Conservation (phyloP, 371 early-diverging fungal species). For the Mortierella sp. region DNA sequence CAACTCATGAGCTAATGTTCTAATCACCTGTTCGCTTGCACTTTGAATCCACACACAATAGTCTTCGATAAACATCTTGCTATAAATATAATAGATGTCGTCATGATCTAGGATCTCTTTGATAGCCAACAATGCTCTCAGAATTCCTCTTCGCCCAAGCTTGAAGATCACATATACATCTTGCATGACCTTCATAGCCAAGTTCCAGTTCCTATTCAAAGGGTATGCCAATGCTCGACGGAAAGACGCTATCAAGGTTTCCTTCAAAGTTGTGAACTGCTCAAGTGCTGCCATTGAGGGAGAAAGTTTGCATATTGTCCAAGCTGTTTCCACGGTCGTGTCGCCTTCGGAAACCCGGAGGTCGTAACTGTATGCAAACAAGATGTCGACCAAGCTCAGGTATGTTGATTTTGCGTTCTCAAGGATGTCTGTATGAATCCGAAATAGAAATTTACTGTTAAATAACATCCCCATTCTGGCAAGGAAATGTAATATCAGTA, state of each 20-base stretch:
- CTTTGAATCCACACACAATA: conserved; percentile 97
- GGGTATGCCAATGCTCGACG: conserved; percentile 91
- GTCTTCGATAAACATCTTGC: conserved; percentile 91
- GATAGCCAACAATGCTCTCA: conserved; percentile 84
- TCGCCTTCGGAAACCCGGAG: conserved; percentile 89
- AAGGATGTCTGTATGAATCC: conserved; percentile 63
- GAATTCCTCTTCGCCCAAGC: conserved; percentile 84
- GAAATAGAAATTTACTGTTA: too few species aligned
- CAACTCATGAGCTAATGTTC: conserved; percentile 83
- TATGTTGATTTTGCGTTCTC: conserved; percentile 77
- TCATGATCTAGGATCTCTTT: conserved; percentile 87
- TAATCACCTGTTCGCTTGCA: conserved; percentile 76
- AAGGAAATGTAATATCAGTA: not conserved
- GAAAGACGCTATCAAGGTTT: conserved; percentile 71
- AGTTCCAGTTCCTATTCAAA: conserved; percentile 81
- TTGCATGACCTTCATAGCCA: conserved; percentile 76
- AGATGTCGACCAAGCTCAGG: conserved; percentile 89
- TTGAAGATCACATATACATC: conserved; percentile 89
- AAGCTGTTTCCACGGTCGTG: conserved; percentile 87
- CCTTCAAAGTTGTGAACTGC: conserved; percentile 76
- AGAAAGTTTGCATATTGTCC: conserved; percentile 92
- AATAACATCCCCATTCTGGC: too few species aligned
- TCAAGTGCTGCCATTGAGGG: conserved; percentile 85
- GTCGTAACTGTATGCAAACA: conserved; percentile 93
- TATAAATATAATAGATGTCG: conserved; percentile 88